Percentiles rank a stretch among this genome's conserved stretches.
phyloP scores from a whole-genome alignment of 2,329 filamentous ascomycete species.

The Pseudogymnoascus sp. region DNA sequence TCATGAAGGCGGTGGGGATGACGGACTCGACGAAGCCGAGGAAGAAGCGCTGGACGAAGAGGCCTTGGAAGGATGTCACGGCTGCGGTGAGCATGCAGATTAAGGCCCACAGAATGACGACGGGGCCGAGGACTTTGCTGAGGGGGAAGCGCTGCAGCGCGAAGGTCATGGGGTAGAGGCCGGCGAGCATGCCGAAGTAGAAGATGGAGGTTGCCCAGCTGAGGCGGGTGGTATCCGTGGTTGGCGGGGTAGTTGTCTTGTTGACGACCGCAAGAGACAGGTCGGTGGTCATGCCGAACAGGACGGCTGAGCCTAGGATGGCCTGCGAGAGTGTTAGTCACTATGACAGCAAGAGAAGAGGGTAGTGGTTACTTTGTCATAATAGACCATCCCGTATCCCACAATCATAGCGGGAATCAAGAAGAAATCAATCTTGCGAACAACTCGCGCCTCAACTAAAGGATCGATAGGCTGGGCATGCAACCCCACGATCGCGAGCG shows the following conservation, averaged over 20 bases:
- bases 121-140: slow-evolving; percentile 52
- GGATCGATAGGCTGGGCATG: slow-evolving; percentile 35
- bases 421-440: slow-evolving; percentile 59
- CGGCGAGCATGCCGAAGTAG: slow-evolving; percentile 71
- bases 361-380: slow-evolving; percentile 48
- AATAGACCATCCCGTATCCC: slow-evolving; percentile 60
- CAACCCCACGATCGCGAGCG: slow-evolving; percentile 24
- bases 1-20: slow-evolving; percentile 60
- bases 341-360: neutral
- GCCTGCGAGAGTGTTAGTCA: slow-evolving; percentile 35
- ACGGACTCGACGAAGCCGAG: slow-evolving; percentile 53
- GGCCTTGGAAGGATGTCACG: slow-evolving; percentile 52
- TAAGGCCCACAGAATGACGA: slow-evolving; percentile 57
- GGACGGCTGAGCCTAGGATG: slow-evolving; percentile 56
- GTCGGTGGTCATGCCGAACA: slow-evolving; percentile 70
- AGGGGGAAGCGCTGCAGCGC: slow-evolving; percentile 59
- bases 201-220: slow-evolving; percentile 73
- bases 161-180: slow-evolving; percentile 66
- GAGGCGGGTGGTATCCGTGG: slow-evolving; percentile 57
- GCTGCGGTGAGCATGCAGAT: slow-evolving; percentile 62
- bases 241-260: slow-evolving; percentile 40
- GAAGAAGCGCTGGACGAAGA: slow-evolving; percentile 60
- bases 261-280: slow-evolving; percentile 48
- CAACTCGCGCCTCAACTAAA: slow-evolving; percentile 43
- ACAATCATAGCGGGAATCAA: slow-evolving; percentile 60